Evolutionary conservation across 176 grass and related monocot genomes (phyloP), one percentile per base, ranked within the genome.

Genomic region (Triticum timopheevii): DNA sequence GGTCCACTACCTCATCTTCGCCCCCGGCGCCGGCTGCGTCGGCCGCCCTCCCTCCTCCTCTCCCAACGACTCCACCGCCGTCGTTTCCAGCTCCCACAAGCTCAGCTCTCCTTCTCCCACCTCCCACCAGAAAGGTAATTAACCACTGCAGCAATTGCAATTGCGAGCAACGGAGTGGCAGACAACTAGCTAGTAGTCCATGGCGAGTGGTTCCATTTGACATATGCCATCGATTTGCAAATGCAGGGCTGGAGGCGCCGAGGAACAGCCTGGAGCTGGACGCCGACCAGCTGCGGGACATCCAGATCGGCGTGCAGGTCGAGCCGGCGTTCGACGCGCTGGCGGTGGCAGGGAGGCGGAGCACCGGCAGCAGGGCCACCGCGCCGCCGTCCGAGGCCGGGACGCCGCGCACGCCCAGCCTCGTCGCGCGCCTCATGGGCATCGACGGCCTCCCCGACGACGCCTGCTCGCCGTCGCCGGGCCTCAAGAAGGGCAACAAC

Each of bases 191-290:
- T 36, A 36, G 1, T 1, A 36, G 35, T 36, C 6, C 35, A 7
- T 36, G 11, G 11, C 0, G 3, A 11, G 12, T 25, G 39, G 3
- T 17, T 75, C 10, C 4, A 50, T 4, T 49, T 28, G 40, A 8
- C 16, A n/a, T 0, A 6, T 27, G 9, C 35, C 8, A 12, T 30
- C 8, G 8, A 11, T 42, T 42, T 4, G 10, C 7, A 3, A 22
- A 77, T 56, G 47, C 27, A 77, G 74, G 83, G 0, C 12, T 77
- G 13, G 89, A 99, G 90, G 97, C 97, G 78, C 97, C 97, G 6
- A 83, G 97, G 86, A 98, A 98, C 80, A 96, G 94, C 89, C 80
- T 96, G 23, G 97, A 98, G 66, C 84, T 90, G 71, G 92, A 91
- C 62, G 89, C 76, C 36, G 87, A 97, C 10, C 80, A 81, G 47